A percentile compares a stretch with the other conserved stretches of the same genome.
These are phyloP conservation scores for Ganoderma leucocontextum DNA, from an alignment of 1,284 basidiomycete genomes.

Conservation along the genomic window DNA sequence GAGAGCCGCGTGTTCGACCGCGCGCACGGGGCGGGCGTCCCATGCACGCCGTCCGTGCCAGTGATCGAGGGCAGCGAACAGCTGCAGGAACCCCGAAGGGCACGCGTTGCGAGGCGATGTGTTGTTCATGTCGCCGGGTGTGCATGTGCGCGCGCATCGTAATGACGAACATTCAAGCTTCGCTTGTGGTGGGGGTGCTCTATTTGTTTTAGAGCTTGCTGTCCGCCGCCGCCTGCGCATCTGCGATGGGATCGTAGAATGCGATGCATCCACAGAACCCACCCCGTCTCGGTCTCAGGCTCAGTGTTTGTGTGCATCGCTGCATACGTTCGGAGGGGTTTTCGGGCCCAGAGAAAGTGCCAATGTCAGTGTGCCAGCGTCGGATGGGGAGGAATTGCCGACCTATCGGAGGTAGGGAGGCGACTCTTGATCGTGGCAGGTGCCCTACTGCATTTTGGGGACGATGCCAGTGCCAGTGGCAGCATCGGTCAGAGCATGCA, in stretches of 20 bases:
- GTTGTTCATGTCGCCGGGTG: neutral
- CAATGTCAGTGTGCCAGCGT: neutral
- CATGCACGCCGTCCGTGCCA: neutral
- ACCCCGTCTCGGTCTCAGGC: neutral
- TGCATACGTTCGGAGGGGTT: neutral
- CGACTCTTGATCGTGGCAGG: neutral
- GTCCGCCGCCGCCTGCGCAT: slow-evolving; percentile 14
- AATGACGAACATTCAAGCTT: slow-evolving; percentile 4
- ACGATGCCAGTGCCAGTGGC: neutral
- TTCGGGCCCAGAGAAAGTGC: neutral
- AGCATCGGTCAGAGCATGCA: slow-evolving; percentile 2
- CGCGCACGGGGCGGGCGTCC: slow-evolving; percentile 3
- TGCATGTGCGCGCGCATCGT: neutral
- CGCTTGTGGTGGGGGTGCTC: neutral
- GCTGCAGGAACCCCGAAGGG: neutral
- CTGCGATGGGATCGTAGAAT: slow-evolving; percentile 31
- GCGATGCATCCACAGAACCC: slow-evolving; percentile 3
- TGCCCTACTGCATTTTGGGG: neutral
- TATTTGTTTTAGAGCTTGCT: neutral
- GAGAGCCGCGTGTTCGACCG: slow-evolving; percentile 8
- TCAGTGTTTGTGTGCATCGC: neutral
- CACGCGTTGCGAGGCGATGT: neutral
- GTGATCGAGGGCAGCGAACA: slow-evolving; percentile 6
- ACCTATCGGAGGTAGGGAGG: slow-evolving; percentile 3
- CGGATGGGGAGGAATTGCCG: slow-evolving; percentile 4